Evolutionary conservation across 768 basidiomycete species (phyloP), one percentile per base, ranked within the genome.

Genomic region (Boletellus emodensis): DNA sequence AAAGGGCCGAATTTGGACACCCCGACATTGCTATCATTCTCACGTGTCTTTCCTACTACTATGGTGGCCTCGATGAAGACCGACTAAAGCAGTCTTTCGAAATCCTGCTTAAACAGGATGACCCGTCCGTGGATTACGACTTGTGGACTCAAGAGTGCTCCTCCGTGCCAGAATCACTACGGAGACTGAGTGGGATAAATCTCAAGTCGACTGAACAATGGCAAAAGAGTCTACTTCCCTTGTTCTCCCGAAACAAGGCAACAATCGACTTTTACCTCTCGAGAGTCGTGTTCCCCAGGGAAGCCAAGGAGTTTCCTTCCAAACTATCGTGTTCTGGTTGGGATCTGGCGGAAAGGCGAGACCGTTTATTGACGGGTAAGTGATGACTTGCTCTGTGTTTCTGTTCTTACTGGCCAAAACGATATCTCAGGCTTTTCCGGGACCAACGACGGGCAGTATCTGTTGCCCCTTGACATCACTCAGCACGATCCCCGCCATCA

Each of bases 211-310:
- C 50, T 20, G 52, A 51, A 4, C 64, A 63, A 42, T 49, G 56
- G 44, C 24, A 20, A 12, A 37, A 42, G 0, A 30, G 51, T 2
- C 48, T 66, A 12, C 30, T 54, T n/a, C 59, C 56, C 10, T 20
- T 54, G 4, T 57, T 66, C 18, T 26, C 41, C 32, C 39, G 38
- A 28, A 65, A 65, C 42, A 50, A 61, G 24, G 51, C 51, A 1
- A 56, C 57, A n/a, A 53, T 66, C 30, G 60, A 66, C 32, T 66
- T 65, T 38, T 66, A 56, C 46, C 45, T 66, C 10, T 54, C 66
- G 9, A 42, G 49, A 26, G 39, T 58, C 3, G 65, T 67, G 9
- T 66, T 66, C 28, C 65, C 65, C 14, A 62, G 45, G 52, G 59
- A 59, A 53, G 59, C 59, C 28, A 67, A 65, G 26, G 51, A 52